These are phyloP conservation scores for Globisporangium ultimum DNA, from an alignment of 352 stramenopile species.

Conservation along the genomic window DNA sequence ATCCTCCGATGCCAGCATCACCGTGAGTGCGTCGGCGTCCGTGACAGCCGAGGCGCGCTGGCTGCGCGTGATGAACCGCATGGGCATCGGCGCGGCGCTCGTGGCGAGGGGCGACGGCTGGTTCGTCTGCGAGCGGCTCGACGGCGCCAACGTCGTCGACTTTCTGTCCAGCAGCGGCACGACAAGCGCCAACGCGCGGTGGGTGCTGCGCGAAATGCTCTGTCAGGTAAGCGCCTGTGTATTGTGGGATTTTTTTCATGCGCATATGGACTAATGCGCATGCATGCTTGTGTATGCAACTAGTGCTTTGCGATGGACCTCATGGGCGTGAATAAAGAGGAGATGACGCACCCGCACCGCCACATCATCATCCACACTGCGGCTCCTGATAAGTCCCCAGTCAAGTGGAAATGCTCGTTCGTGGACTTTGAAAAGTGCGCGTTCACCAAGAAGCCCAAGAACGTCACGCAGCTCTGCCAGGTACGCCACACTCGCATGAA, in stretches of 20 bases:
- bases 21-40: conserved; percentile 15
- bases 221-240: conserved; percentile 38
- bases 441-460: conserved; percentile 64
- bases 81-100: conserved; percentile 52
- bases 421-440: conserved; percentile 80
- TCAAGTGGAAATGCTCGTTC: conserved; percentile 50
- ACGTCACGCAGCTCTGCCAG: conserved; percentile 78
- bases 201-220: conserved; percentile 60
- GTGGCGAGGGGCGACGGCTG: conserved; percentile 39
- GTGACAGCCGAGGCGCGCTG: conserved; percentile 42
- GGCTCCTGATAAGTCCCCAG: background rate
- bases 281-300: background rate
- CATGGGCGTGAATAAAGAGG: conserved; percentile 76
- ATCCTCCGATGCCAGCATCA: conserved; percentile 9
- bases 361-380: conserved; percentile 54
- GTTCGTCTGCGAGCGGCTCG: conserved; percentile 58
- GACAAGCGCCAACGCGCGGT: conserved; percentile 32
- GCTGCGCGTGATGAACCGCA: conserved; percentile 58
- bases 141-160: conserved; percentile 57
- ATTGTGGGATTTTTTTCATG: too few species aligned
- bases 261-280: background rate
- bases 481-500: conserved; percentile 12
- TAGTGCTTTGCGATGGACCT: conserved; percentile 73
- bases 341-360: conserved; percentile 78
- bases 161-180: conserved; percentile 36